These are phyloP conservation scores for Beauveria caledonica DNA, from an alignment of 2,329 filamentous ascomycete species.

Conservation along the genomic window DNA sequence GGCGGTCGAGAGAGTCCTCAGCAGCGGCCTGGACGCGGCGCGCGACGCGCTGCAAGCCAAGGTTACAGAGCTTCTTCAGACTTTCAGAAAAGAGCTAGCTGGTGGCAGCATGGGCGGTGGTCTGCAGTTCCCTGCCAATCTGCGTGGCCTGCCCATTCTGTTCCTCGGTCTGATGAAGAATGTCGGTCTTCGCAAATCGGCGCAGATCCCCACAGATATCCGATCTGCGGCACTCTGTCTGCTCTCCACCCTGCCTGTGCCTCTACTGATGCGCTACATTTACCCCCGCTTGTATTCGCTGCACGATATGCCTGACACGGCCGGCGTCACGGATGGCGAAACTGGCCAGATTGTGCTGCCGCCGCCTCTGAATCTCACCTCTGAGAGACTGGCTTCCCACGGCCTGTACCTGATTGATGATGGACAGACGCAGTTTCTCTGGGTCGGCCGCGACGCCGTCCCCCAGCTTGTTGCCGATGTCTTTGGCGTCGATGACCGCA, in stretches of 20 bases:
- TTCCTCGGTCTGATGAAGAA: conserved; percentile 97
- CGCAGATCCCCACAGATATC: conserved; percentile 89
- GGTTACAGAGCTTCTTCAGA: conserved; percentile 83
- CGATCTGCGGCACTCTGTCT: conserved; percentile 86
- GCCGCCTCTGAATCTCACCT: conserved; percentile 76
- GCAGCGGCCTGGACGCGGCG: conserved; percentile 80
- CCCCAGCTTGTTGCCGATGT: conserved; percentile 83
- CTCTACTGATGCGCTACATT: conserved; percentile 88
- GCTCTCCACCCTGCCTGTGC: conserved; percentile 86
- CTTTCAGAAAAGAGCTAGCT: conserved; percentile 93
- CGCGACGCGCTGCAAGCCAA: conserved; percentile 87
- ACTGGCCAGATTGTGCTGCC: conserved; percentile 87
- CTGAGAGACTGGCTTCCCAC: conserved; percentile 78
- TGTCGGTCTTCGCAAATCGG: conserved; percentile 83
- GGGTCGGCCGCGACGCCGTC: conserved; percentile 89
- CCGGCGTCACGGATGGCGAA: conserved; percentile 73
- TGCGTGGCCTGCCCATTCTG: conserved; percentile 78
- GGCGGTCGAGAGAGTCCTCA: conserved; percentile 82
- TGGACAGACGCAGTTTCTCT: conserved; percentile 94
- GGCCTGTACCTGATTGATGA: conserved; percentile 96
- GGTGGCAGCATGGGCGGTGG: conserved; percentile 94
- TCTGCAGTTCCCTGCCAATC: conserved; percentile 87
- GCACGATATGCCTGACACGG: conserved; percentile 94
- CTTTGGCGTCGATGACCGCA: conserved; percentile 78
- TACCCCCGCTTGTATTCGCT: conserved; percentile 78